A percentile compares a stretch with the other conserved stretches of the same genome.
phyloP scores from a whole-genome alignment of 805 yeast species.

The Candida loeiensis region DNA sequence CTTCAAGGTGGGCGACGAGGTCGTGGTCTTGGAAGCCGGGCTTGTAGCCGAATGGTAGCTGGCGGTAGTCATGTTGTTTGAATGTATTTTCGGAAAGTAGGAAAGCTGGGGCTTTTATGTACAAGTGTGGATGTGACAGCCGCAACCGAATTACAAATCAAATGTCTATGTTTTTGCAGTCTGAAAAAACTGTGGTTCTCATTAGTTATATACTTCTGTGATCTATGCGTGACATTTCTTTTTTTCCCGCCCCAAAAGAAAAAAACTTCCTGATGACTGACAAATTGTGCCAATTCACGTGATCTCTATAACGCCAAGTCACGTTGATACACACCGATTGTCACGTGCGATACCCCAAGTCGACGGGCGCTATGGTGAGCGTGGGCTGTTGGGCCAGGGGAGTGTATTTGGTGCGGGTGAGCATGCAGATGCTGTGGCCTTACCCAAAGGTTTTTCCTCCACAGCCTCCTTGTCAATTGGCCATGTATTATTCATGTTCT shows the following conservation, averaged over 20 bases:
- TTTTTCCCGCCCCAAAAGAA: background rate
- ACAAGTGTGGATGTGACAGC: conserved; percentile 4
- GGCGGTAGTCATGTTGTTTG: conserved; percentile 6
- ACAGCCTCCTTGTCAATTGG: too few species aligned
- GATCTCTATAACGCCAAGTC: conserved; percentile 1
- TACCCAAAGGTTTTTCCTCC: too few species aligned
- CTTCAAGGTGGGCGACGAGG: conserved; percentile 31
- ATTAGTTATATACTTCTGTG: conserved; percentile 1
- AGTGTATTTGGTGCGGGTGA: too few species aligned
- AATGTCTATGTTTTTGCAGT: background rate
- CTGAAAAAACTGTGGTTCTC: conserved; percentile 5
- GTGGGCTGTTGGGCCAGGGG: too few species aligned
- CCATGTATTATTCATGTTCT: too few species aligned
- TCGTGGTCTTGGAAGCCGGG: background rate
- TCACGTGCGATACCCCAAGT: background rate
- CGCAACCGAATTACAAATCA: conserved; percentile 3
- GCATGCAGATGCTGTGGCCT: too few species aligned
- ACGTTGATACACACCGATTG: background rate
- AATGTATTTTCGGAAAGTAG: background rate
- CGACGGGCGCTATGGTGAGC: too few species aligned
- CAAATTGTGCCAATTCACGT: conserved; percentile 2
- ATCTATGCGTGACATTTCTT: conserved; percentile 2
- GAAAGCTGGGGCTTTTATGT: background rate
- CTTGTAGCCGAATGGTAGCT: background rate
- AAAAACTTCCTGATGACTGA: background rate